phyloP scores from a whole-genome alignment of 768 basidiomycete species.

The Kwoniella sp. region DNA sequence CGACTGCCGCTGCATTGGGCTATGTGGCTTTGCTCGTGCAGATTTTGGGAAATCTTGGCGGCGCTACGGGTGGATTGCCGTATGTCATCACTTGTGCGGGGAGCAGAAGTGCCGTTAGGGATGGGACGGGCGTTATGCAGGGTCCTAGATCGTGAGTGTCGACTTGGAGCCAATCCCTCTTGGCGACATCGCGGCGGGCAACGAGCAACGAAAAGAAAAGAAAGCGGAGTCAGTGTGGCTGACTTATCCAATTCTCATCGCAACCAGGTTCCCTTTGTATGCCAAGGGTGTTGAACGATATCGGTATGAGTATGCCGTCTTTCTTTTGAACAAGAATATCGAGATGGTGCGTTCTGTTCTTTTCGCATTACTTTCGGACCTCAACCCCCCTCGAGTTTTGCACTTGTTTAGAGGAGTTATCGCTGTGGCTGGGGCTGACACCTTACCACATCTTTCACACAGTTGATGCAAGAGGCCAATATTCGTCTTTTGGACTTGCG shows the following conservation, averaged over 20 bases:
- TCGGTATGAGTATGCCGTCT: conserved; percentile 96
- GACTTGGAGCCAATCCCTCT: neutral
- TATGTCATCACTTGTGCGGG: conserved; percentile 91
- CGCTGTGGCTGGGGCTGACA: too few relatives aligned
- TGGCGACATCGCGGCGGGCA: too few relatives aligned
- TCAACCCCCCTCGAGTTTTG: too few relatives aligned
- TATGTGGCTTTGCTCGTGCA: conserved; percentile 86
- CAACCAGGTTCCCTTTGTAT: conserved; percentile 85
- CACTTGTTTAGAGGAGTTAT: too few relatives aligned
- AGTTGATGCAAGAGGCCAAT: conserved; percentile 91
- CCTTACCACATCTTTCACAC: too few relatives aligned
- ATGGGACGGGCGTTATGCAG: conserved; percentile 91
- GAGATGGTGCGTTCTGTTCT: conserved; percentile 69
- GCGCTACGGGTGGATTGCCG: conserved; percentile 64
- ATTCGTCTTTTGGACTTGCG: conserved; percentile 87
- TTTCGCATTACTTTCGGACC: neutral
- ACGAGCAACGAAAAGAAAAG: conserved; percentile 87
- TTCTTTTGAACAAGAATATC: conserved; percentile 93
- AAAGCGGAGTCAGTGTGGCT: too few relatives aligned
- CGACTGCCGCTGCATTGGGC: conserved; percentile 84
- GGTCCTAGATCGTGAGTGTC: conserved; percentile 91
- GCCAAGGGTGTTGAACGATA: conserved; percentile 93
- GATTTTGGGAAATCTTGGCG: conserved; percentile 70
- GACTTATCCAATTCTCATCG: neutral
- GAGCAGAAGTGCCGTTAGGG: conserved; percentile 85